A percentile compares a stretch with the other conserved stretches of the same genome.
phyloP scores from a whole-genome alignment of 202 grass and related monocot genomes.

The Zizania palustris region DNA sequence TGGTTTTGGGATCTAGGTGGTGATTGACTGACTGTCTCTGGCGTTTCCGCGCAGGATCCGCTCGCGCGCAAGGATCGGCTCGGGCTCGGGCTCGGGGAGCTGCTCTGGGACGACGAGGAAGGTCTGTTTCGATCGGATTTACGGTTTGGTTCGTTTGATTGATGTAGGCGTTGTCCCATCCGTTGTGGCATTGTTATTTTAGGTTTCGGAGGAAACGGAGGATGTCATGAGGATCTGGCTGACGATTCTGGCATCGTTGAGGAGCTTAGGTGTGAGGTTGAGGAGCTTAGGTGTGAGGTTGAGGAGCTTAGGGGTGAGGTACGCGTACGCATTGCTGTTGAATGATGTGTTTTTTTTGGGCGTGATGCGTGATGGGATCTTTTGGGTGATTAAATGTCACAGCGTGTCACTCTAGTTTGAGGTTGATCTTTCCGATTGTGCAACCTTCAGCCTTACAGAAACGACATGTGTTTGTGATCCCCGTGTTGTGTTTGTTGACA shows the following conservation, averaged over 20 bases:
- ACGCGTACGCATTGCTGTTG: not conserved
- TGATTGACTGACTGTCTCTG: not conserved
- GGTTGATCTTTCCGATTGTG: not conserved
- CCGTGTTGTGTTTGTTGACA: not conserved
- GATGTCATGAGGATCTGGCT: not conserved
- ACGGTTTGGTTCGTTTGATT: not conserved
- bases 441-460: not conserved
- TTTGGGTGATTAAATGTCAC: not conserved
- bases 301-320: slow-evolving; percentile 61
- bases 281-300: slow-evolving; percentile 42
- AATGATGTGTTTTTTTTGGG: not conserved
- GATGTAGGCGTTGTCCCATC: not conserved
- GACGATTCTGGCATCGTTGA: slow-evolving; percentile 1
- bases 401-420: not conserved
- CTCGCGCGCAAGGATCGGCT: slow-evolving; percentile 33
- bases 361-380: not conserved
- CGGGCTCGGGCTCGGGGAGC: too few species aligned
- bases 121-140: slow-evolving; percentile 14
- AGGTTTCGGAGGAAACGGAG: slow-evolving; percentile 3
- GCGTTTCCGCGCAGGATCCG: slow-evolving; percentile 24
- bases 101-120: slow-evolving; percentile 42
- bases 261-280: slow-evolving; percentile 58
- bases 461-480: not conserved
- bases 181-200: not conserved
- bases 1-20: not conserved